Evolutionary conservation across 2,329 filamentous ascomycete genomes (phyloP), one percentile per base, ranked within the genome.

Genomic region (Hyphodiscus sp.): DNA sequence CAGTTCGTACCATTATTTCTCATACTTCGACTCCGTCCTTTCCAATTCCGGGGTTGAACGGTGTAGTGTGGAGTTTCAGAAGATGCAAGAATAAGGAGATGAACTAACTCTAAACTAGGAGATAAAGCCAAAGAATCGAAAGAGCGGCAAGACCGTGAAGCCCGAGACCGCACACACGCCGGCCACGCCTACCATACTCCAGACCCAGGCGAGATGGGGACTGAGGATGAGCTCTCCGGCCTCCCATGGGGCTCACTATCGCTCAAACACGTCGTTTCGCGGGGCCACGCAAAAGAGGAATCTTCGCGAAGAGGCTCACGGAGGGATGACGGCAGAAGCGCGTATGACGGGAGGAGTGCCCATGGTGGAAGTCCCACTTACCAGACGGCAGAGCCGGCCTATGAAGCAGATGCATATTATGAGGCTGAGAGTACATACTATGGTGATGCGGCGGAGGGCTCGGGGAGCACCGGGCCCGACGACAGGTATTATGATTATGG

Each of bases 241-340:
- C 72, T 89, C 2, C 86, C 86, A 0, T 90, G 86, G 87, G 87
- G 87, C 38, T 79, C 84, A 19, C 69, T 88, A 59, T 86, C 78
- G 56, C 76, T 89, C 70, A 76, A 73, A 41, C 72, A 79, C 56
- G 69, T 78, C 13, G 68, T 78, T 33, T 68, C 71, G 41, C 67
- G 68, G 23, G 75, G 76, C 15, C 73, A 69, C 56, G 68, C 63
- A 26, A 73, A 71, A 56, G 74, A 77, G 57, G 70, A 71, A 54
- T 70, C 65, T 49, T 76, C 72, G 6, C 65, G 69, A 46, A 64
- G 66, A 42, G 73, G 68, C 29, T 71, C 71, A 18, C 50, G 57
- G 43, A 51, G 56, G 20, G 59, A 62, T 16, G 60, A 62, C 20
- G 63, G 63, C 5, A 51, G 57, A 30, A 61, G 62, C 41, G 52